phyloP scores from a whole-genome alignment of 208 protist genomes.

The Tritrichomonas foetus region DNA sequence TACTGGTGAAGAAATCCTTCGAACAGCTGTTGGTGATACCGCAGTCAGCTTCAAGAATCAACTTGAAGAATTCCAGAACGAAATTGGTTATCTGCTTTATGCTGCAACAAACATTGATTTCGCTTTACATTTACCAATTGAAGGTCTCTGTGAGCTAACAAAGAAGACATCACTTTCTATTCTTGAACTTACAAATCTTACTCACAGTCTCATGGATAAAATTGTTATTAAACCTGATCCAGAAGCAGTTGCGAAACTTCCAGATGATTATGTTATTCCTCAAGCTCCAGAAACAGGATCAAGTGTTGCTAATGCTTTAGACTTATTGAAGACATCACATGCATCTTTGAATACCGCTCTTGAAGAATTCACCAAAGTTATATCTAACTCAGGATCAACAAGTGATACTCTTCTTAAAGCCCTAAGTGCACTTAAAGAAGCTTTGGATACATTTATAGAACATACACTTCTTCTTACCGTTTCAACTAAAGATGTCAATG shows the following conservation, averaged over 20 bases:
- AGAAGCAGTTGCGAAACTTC: neutral
- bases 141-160: neutral
- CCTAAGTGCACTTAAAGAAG: neutral
- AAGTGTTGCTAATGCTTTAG: neutral
- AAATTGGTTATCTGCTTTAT: neutral
- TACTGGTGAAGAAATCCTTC: neutral
- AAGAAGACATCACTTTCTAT: neutral
- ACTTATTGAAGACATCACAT: neutral
- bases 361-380: neutral
- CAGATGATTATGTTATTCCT: slow-evolving; percentile 1
- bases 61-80: neutral
- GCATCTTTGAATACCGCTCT: neutral
- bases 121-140: neutral
- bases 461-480: neutral
- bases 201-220: neutral
- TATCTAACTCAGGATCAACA: neutral
- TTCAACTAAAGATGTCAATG: neutral
- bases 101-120: neutral
- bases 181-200: neutral
- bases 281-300: neutral
- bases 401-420: neutral
- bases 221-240: neutral
- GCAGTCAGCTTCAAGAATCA: neutral
- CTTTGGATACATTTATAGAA: neutral
- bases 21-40: neutral